phyloP scores from a whole-genome alignment of 2,329 filamentous ascomycete genomes.

The Cladosporium sp. region DNA sequence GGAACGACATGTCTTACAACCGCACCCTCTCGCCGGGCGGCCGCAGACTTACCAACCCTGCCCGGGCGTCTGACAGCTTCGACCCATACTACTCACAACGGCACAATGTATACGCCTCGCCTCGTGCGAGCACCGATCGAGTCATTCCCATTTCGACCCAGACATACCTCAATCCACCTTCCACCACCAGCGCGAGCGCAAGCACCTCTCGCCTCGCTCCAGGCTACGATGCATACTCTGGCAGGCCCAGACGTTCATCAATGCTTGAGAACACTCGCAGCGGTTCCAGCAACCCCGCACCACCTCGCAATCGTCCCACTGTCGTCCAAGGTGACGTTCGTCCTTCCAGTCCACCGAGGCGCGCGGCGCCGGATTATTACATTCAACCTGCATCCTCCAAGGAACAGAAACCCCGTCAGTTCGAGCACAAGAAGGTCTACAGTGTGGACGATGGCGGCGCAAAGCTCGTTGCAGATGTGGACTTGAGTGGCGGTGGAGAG shows the following conservation, averaged over 20 bases:
- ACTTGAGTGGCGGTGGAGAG: slow-evolving; percentile 36
- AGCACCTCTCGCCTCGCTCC: slow-evolving; percentile 20
- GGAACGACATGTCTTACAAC: slow-evolving; percentile 29
- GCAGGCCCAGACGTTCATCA: slow-evolving; percentile 44
- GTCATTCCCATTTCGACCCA: slow-evolving; percentile 35
- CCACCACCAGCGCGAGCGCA: slow-evolving; percentile 10
- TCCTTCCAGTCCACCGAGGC: slow-evolving; percentile 39
- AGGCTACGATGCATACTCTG: slow-evolving; percentile 41
- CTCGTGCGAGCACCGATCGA: slow-evolving; percentile 31
- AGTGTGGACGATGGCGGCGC: slow-evolving; percentile 41
- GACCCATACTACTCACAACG: slow-evolving; percentile 27
- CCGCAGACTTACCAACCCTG: slow-evolving; percentile 31
- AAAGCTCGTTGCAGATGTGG: slow-evolving; percentile 36
- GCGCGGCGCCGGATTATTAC: slow-evolving; percentile 34
- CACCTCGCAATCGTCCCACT: slow-evolving; percentile 32
- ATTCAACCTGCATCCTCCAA: slow-evolving; percentile 34
- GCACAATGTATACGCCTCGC: slow-evolving; percentile 28
- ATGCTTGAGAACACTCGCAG: slow-evolving; percentile 35
- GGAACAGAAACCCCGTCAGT: slow-evolving; percentile 24
- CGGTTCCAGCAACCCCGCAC: slow-evolving; percentile 21
- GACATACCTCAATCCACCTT: slow-evolving; percentile 29
- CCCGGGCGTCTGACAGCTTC: slow-evolving; percentile 27
- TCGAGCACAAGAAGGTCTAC: slow-evolving; percentile 46
- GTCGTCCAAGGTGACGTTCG: slow-evolving; percentile 31
- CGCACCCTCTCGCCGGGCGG: slow-evolving; percentile 32